Evolutionary conservation across 1,284 basidiomycete species (phyloP), one percentile per base, ranked within the genome.

Genomic region (Ganoderma lingzhi): DNA sequence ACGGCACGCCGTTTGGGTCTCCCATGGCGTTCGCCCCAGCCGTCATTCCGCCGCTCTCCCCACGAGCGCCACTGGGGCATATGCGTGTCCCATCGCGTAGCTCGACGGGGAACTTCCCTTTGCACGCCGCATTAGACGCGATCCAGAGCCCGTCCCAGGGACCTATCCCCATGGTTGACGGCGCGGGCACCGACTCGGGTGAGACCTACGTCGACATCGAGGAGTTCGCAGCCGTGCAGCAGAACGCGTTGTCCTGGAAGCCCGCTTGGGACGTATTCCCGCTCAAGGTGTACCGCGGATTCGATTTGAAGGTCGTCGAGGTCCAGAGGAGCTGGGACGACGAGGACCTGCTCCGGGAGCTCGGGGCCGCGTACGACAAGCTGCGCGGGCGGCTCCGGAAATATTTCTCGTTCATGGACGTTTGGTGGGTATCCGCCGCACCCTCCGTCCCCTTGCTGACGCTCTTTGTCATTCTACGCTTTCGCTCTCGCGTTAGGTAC

Each of bases 251-350:
- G 6, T 19, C 56, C 2, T 76, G 75, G 75, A 56, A 63, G 8
- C 75, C 75, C 28, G 15, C 56, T 0, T 76, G 75, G 75, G 42
- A 35, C 23, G 66, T 73, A 10, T 75, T 76, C 63, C 72, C 73
- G 23, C 51, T 76, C 58, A 74, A 71, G 66, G 71, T 69, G 59
- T 75, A 73, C 63, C 23, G 72, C 12, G 73, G 75, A 0, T 56
- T 66, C 6, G 64, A 65, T 32, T 71, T 69, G 41, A 67, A 62
- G 42, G 62, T 67, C 41, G 19, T 76, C 39, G 68, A 60, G 62
- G 70, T 76, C 9, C 39, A 64, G 19, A 56, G 65, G 17, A 42
- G 63, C 3, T 76, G 75, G 75, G 73, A 76, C 45, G 75, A 76
- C 51, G 72, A 64, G 53, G 67, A 70, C 14, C 37, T 76, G 42